phyloP scores from a whole-genome alignment of 805 yeast genomes.

The Starmerella kuoi region DNA sequence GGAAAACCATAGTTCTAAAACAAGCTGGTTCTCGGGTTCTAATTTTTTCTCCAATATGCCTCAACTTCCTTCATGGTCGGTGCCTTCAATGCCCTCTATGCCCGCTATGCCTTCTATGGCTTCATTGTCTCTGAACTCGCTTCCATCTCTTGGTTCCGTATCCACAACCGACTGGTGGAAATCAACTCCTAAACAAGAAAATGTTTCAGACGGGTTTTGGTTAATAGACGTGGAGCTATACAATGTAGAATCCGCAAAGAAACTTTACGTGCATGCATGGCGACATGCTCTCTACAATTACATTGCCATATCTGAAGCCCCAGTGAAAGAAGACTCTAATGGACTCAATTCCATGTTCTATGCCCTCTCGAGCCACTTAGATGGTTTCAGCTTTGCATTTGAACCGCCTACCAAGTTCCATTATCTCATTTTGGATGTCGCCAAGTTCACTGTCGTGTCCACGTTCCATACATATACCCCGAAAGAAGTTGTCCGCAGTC shows the following conservation, averaged over 20 bases:
- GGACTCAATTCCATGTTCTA: conserved; percentile 5
- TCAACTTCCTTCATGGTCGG: background rate
- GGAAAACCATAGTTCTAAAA: too few relatives aligned
- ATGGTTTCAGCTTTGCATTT: conserved; percentile 21
- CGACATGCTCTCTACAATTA: conserved; percentile 11
- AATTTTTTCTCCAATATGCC: background rate
- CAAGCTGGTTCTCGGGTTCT: background rate
- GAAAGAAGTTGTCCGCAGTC: conserved; percentile 9
- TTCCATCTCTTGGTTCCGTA: background rate
- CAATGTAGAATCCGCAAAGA: conserved; percentile 1
- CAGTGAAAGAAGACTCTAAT: background rate
- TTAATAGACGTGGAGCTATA: background rate
- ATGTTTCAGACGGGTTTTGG: conserved; percentile 3
- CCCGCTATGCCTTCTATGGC: conserved; percentile 1
- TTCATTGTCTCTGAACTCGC: conserved; percentile 1
- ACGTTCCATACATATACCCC: conserved; percentile 9
- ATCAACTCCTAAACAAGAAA: background rate
- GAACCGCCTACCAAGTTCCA: conserved; percentile 20
- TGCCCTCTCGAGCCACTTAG: conserved; percentile 11
- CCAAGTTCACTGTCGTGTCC: conserved; percentile 2
- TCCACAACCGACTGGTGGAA: conserved; percentile 2
- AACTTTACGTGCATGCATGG: conserved; percentile 1
- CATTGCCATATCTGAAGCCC: conserved; percentile 1
- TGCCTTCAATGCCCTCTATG: background rate
- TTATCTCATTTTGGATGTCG: conserved; percentile 9